phyloP scores from a whole-genome alignment of 768 basidiomycete genomes.

The Leccinum boreale region DNA sequence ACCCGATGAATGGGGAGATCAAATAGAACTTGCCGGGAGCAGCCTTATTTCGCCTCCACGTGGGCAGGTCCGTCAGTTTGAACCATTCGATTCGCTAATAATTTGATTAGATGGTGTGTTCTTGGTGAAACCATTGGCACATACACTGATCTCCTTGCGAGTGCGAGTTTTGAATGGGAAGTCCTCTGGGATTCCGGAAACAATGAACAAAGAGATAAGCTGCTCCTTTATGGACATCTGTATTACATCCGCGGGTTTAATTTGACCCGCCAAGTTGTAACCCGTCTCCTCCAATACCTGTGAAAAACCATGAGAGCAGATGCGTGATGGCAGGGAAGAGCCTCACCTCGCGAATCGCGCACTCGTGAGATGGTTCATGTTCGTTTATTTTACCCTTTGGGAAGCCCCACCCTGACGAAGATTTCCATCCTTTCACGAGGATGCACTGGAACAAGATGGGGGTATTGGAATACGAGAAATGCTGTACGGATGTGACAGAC shows the following conservation, averaged over 20 bases:
- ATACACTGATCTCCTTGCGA: constrained; percentile 95
- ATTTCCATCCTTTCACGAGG: constrained; percentile 98
- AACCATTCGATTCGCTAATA: constrained; percentile 96
- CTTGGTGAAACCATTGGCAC: constrained; percentile 22
- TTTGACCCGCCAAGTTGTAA: constrained; percentile 74
- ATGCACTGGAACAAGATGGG: constrained; percentile 59
- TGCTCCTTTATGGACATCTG: constrained; percentile 89
- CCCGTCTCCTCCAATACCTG: constrained; percentile 98
- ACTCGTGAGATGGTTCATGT: constrained; percentile 76
- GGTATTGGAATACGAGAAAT: constrained; percentile 9
- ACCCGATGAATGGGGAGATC: constrained; percentile 92
- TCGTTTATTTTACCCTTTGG: constrained; percentile 99
- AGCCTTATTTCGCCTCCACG: constrained; percentile 80
- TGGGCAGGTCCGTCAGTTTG: constrained; percentile 81
- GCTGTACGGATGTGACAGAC: constrained; percentile 38
- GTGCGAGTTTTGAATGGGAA: constrained; percentile 91
- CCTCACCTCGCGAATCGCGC: constrained; percentile 88
- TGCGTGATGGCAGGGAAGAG: background rate
- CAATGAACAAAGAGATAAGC: constrained; percentile 86
- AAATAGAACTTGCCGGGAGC: constrained; percentile 85
- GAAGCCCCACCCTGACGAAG: constrained; percentile 97
- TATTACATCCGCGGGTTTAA: constrained; percentile 67
- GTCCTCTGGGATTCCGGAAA: constrained; percentile 83
- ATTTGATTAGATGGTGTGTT: constrained; percentile 8
- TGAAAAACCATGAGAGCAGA: constrained; percentile 10